These are phyloP conservation scores for Scheffersomyces amazonensis DNA, from an alignment of 805 yeast species.

Conservation along the genomic window DNA sequence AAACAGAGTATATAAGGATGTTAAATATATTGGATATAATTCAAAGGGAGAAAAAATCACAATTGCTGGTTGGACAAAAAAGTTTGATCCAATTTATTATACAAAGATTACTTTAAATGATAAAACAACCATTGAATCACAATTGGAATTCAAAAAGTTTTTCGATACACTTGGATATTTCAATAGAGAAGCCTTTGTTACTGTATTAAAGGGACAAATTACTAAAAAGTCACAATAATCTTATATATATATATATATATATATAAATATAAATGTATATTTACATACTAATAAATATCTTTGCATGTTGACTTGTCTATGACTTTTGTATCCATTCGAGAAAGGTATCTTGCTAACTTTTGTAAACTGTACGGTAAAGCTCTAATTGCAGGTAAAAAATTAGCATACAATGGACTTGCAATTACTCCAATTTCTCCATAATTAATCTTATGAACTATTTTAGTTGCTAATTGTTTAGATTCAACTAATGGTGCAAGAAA, in stretches of 20 bases:
- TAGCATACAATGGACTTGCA: constrained; percentile 46
- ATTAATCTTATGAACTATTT: constrained; percentile 28
- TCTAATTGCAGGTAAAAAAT: constrained; percentile 41
- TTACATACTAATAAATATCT: neutral
- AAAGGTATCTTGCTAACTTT: constrained; percentile 28
- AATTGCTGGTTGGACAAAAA: constrained; percentile 39
- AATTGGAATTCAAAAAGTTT: constrained; percentile 36
- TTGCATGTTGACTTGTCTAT: constrained; percentile 6
- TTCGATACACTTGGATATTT: constrained; percentile 45
- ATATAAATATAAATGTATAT: neutral
- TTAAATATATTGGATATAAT: constrained; percentile 44
- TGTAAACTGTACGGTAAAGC: constrained; percentile 40
- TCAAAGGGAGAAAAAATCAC: constrained; percentile 30
- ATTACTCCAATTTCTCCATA: constrained; percentile 41
- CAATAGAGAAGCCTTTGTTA: constrained; percentile 14
- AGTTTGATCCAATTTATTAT: constrained; percentile 45
- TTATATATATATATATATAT: neutral
- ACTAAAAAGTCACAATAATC: constrained; percentile 8
- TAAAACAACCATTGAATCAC: constrained; percentile 13
- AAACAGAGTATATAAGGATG: constrained; percentile 38
- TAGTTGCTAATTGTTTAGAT: constrained; percentile 31
- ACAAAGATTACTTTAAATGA: constrained; percentile 30
- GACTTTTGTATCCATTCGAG: constrained; percentile 38
- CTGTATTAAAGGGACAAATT: constrained; percentile 9
- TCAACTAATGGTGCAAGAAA: constrained; percentile 51